These are phyloP conservation scores for Talinum fruticosum DNA, from an alignment of 148 eudicot species.

Conservation along the genomic window DNA sequence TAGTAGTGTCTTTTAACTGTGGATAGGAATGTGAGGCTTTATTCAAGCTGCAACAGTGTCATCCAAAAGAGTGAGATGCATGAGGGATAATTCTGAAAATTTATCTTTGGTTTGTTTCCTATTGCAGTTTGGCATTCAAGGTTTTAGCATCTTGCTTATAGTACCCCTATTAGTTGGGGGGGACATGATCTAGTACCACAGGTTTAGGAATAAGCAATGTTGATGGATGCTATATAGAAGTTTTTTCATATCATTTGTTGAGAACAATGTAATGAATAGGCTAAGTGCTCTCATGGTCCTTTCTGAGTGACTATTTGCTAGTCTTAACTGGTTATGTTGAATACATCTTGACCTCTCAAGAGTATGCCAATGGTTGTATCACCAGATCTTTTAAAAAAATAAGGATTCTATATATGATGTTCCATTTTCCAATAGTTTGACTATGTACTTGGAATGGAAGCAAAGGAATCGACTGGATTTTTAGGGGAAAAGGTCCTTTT, in stretches of 20 bases:
- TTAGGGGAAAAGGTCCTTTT: too few relatives aligned
- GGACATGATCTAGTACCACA: background rate
- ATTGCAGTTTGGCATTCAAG: background rate
- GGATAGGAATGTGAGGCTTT: background rate
- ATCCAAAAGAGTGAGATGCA: background rate
- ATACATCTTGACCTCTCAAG: background rate
- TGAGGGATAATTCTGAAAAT: background rate
- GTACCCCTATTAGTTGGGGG: background rate
- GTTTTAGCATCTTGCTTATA: background rate
- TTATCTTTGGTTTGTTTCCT: background rate
- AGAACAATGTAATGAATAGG: background rate
- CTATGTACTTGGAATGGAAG: too few relatives aligned
- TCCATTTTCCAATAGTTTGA: too few relatives aligned
- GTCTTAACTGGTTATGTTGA: background rate
- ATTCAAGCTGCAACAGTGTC: background rate
- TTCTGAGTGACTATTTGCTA: background rate
- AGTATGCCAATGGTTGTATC: too few relatives aligned
- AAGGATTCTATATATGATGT: too few relatives aligned
- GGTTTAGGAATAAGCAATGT: background rate
- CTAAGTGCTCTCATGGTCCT: background rate
- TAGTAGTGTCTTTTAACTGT: background rate
- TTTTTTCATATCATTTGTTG: background rate
- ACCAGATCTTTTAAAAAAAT: too few relatives aligned
- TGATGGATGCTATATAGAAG: background rate
- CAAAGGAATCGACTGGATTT: too few relatives aligned